Evolutionary conservation across 148 eudicot genomes (phyloP).

Genomic region (Vaccinium vitisidaea): DNA sequence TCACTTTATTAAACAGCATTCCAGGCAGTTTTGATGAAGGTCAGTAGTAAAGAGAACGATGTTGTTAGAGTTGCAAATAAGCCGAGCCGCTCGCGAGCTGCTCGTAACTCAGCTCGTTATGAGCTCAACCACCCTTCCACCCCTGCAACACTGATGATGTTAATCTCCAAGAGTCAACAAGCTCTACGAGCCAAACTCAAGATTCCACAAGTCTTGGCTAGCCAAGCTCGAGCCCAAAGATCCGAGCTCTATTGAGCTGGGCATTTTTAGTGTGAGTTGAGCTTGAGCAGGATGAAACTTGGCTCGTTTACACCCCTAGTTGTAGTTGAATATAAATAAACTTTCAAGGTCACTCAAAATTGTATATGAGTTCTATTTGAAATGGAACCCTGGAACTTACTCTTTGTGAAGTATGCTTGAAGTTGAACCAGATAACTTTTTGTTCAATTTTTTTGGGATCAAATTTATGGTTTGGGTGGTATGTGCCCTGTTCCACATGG

Average conservation of each 20-base stretch:
- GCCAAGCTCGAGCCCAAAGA: no score
- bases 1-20: background rate
- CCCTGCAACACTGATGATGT: no score
- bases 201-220: no score
- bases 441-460: background rate
- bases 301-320: no score
- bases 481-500: background rate
- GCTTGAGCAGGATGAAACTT: no score
- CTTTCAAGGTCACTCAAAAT: background rate
- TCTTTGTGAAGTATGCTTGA: constrained; percentile 3
- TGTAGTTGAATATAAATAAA: background rate
- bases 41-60: background rate
- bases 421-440: background rate
- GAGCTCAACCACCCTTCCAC: no score
- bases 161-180: no score
- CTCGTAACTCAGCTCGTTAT: no score
- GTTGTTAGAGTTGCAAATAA: background rate
- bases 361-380: background rate
- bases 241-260: no score
- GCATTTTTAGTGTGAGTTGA: no score
- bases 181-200: no score
- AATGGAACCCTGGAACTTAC: background rate
- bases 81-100: no score
- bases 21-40: background rate
- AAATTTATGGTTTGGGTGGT: background rate